Evolutionary conservation across 2,329 filamentous ascomycete species (phyloP).

Genomic region (Trichoderma sp.): DNA sequence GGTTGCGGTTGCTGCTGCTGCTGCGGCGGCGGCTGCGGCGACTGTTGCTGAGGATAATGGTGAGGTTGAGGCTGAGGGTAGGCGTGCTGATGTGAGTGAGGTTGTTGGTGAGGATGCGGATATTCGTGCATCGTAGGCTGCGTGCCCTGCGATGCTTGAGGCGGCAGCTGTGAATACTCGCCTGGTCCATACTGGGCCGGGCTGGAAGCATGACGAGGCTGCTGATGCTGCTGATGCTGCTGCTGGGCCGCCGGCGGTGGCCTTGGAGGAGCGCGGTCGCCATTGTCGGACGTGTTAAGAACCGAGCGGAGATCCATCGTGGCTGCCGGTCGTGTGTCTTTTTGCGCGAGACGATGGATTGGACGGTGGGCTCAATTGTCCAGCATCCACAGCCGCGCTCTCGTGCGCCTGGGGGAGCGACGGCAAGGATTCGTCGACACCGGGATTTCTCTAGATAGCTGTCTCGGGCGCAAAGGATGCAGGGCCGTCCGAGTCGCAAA

Average conservation of each 20-base stretch:
- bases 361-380: slow-evolving; percentile 14
- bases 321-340: slow-evolving; percentile 17
- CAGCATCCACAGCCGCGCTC: slow-evolving; percentile 7
- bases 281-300: slow-evolving; percentile 51
- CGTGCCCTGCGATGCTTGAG: slow-evolving; percentile 48
- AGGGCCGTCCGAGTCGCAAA: slow-evolving; percentile 24
- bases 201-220: slow-evolving; percentile 45
- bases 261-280: slow-evolving; percentile 37
- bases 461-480: slow-evolving; percentile 20
- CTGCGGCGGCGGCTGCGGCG: slow-evolving; percentile 14
- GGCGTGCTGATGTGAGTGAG: neutral
- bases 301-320: slow-evolving; percentile 56
- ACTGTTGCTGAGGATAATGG: slow-evolving; percentile 21
- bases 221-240: slow-evolving; percentile 30
- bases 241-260: slow-evolving; percentile 32
- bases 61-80: slow-evolving; percentile 14
- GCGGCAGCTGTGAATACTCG: slow-evolving; percentile 43
- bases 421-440: neutral
- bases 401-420: slow-evolving; percentile 17
- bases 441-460: slow-evolving; percentile 7
- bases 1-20: neutral
- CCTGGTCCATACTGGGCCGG: slow-evolving; percentile 47
- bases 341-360: slow-evolving; percentile 17
- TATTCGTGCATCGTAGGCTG: slow-evolving; percentile 46
- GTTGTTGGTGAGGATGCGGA: slow-evolving; percentile 27